These are phyloP conservation scores for Chlorella sorokiniana DNA, from an alignment of 139 green algal species.

Conservation along the genomic window DNA sequence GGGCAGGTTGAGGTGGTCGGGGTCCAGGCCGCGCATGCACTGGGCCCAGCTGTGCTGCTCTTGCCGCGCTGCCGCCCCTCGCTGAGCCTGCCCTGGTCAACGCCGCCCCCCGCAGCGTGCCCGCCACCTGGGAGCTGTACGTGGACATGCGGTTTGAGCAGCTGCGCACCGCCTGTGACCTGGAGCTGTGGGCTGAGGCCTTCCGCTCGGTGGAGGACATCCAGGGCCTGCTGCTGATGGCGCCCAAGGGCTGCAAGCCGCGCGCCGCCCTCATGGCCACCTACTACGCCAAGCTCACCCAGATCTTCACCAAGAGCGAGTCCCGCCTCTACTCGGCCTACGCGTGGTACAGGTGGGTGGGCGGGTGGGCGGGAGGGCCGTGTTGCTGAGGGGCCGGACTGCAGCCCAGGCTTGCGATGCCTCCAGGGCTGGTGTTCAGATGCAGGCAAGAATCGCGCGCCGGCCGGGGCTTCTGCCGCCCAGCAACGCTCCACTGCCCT, in stretches of 20 bases:
- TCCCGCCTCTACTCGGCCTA: constrained; percentile 94
- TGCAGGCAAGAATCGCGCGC: background rate
- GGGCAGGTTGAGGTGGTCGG: background rate
- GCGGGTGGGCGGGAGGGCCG: background rate
- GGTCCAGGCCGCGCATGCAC: background rate
- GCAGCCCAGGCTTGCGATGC: background rate
- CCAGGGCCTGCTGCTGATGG: constrained; percentile 84
- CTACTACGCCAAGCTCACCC: constrained; percentile 95
- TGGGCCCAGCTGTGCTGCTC: background rate
- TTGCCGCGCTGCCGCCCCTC: background rate
- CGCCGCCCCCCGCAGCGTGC: constrained; percentile 41
- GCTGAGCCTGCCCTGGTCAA: background rate
- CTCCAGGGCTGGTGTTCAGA: no score
- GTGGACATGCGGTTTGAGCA: constrained; percentile 98
- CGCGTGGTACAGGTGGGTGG: constrained; percentile 62
- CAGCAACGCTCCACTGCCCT: background rate
- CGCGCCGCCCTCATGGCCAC: constrained; percentile 94
- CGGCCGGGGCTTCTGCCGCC: background rate
- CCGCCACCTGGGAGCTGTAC: constrained; percentile 91
- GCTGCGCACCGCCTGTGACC: constrained; percentile 76
- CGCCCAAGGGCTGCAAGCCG: constrained; percentile 77
- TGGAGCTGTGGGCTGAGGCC: constrained; percentile 98
- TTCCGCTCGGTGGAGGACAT: constrained; percentile 98
- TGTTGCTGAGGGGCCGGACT: background rate
- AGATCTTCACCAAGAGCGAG: constrained; percentile 88